Evolutionary conservation across 768 basidiomycete species (phyloP).

Genomic region (Phlebiopsis gigantea): DNA sequence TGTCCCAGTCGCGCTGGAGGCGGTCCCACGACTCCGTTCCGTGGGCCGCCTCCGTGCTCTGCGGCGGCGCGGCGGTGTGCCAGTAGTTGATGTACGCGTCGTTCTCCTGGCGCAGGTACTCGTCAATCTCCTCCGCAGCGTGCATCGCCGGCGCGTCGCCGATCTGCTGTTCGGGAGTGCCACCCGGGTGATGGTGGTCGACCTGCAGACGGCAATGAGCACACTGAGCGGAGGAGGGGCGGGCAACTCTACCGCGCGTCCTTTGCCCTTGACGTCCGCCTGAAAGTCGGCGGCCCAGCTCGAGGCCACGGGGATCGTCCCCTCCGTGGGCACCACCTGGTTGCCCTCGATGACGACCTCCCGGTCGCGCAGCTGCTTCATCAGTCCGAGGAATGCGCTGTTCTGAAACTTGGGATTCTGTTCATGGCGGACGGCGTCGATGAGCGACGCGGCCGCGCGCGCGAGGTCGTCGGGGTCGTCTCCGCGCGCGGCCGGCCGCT

Average conservation of each 20-base stretch:
- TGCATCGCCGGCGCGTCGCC: neutral
- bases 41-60: constrained; percentile 2
- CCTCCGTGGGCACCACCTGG: constrained; percentile 55
- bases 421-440: constrained; percentile 71
- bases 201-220: neutral
- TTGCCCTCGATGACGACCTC: constrained; percentile 76
- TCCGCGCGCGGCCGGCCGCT: constrained; percentile 7
- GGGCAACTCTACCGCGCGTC: constrained; percentile 24
- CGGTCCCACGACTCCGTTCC: constrained; percentile 52
- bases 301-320: constrained; percentile 3
- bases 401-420: constrained; percentile 82
- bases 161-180: neutral
- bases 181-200: neutral
- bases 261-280: constrained; percentile 65
- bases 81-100: constrained; percentile 27
- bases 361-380: constrained; percentile 79
- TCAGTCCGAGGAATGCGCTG: constrained; percentile 79
- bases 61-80: neutral
- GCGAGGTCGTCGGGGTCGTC: constrained; percentile 69
- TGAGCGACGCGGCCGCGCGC: constrained; percentile 68
- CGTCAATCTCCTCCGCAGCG: constrained; percentile 14
- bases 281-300: constrained; percentile 22
- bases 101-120: constrained; percentile 29
- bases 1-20: constrained; percentile 77
- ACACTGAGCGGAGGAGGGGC: too few species aligned